These are phyloP conservation scores for Crassisporium funariophilum DNA, from an alignment of 768 basidiomycete species.

Conservation along the genomic window DNA sequence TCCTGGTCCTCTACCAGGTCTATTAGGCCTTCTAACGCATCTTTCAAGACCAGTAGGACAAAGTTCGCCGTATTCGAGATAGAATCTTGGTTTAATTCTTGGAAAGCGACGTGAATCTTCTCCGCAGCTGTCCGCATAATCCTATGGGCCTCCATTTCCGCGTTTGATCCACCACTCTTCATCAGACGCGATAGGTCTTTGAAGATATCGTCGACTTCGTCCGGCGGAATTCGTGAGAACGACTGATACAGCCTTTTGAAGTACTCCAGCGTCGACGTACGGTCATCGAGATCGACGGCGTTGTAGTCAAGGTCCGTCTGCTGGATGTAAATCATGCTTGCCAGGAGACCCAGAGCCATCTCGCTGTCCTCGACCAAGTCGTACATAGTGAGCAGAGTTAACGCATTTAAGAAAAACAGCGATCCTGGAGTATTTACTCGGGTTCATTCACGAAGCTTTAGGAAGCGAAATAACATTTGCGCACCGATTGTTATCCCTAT, in stretches of 20 bases:
- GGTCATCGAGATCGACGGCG: conserved; percentile 27
- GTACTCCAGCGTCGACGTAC: conserved; percentile 20
- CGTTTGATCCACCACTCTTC: conserved; percentile 16
- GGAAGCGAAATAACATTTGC: conserved; percentile 5
- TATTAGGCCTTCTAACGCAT: conserved; percentile 22
- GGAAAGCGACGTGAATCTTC: conserved; percentile 31
- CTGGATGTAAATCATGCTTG: conserved; percentile 32
- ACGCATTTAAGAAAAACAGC: conserved; percentile 17
- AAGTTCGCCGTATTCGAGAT: conserved; percentile 22
- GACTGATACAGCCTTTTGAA: conserved; percentile 30
- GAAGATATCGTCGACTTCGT: conserved; percentile 25
- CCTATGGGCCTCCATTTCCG: conserved; percentile 24
- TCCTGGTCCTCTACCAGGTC: conserved; percentile 28
- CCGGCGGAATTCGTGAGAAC: conserved; percentile 15
- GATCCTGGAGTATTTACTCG: conserved; percentile 13
- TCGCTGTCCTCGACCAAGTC: conserved; percentile 30
- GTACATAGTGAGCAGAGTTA: conserved; percentile 22
- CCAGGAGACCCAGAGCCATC: conserved; percentile 26
- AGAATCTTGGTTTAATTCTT: conserved; percentile 21
- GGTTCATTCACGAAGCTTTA: neutral
- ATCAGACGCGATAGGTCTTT: conserved; percentile 25
- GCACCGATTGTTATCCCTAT: conserved; percentile 35
- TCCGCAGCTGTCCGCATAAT: conserved; percentile 27
- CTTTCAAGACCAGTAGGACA: conserved; percentile 22
- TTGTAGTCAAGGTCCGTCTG: conserved; percentile 28